phyloP scores from a whole-genome alignment of 2,329 filamentous ascomycete species.

The Aspergillus uvarum region DNA sequence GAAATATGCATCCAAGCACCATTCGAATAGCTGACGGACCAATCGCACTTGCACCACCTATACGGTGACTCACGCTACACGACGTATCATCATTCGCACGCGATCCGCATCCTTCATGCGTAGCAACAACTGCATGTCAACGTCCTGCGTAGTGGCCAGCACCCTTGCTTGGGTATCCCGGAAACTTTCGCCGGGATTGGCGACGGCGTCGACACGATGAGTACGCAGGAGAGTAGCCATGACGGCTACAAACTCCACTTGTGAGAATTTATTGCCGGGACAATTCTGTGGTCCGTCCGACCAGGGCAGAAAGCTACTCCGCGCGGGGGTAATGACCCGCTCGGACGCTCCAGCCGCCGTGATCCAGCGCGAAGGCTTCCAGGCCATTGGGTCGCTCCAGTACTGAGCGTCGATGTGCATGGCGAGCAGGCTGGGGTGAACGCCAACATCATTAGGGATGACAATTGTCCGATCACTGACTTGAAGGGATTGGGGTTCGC shows the following conservation, averaged over 20 bases:
- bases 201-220: not conserved
- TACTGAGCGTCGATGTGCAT: slow-evolving; percentile 2
- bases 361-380: slow-evolving; percentile 6
- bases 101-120: slow-evolving; percentile 5
- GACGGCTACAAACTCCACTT: slow-evolving; percentile 9
- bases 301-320: slow-evolving; percentile 6
- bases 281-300: slow-evolving; percentile 9
- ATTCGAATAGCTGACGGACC: too few relatives aligned
- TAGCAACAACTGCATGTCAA: slow-evolving; percentile 2
- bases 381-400: slow-evolving; percentile 4
- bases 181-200: not conserved
- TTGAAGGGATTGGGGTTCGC: not conserved
- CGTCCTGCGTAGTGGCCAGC: slow-evolving; percentile 1
- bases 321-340: not conserved
- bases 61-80: not conserved
- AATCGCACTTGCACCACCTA: too few relatives aligned
- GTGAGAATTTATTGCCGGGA: slow-evolving; percentile 2
- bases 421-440: not conserved
- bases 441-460: not conserved
- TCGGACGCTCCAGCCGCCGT: not conserved
- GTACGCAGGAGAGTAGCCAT: not conserved
- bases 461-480: not conserved
- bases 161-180: not conserved
- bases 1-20: too few relatives aligned
- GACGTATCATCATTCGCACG: not conserved